Evolutionary conservation across 352 stramenopile species (phyloP), one percentile per base, ranked within the genome.

Genomic region (Pilasporangium apinafurcum): DNA sequence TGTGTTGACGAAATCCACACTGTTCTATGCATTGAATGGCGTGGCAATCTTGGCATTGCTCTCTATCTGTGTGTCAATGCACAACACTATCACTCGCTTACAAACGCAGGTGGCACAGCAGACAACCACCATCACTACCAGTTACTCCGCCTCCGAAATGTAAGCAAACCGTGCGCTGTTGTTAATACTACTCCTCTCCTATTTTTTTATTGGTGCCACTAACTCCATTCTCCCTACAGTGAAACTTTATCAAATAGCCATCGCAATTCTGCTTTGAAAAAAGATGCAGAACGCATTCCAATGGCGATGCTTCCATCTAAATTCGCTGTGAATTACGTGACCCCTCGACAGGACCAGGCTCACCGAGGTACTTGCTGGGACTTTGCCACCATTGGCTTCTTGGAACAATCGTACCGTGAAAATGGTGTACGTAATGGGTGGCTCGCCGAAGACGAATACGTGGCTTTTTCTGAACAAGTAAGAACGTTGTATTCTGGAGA

Each of bases 311-410:
- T 91, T 32, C 78, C 78, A 17, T 86, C 75, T 21, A 91, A 91
- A 57, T 91, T 86, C 37, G 75, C 78, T 0, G 75, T 91, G 20
- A 54, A 86, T 51, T 85, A 80, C 48, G 75, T 91, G 16, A 91
- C 75, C 14, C 78, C 75, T 17, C 75, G 78, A 0, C 65, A 86
- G 50, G 65, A 91, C 37, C 78, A 91, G 48, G 70, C 75, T 38
- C 68, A 80, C 29, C 79, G 79, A 29, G 79, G 79, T 29, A 91
- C 75, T 3, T 91, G 79, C 54, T 91, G 79, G 79, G 79, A 91
- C 53, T 91, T 91, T 39, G 75, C 79, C 2, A 88, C 79, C 6
- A 78, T 91, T 34, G 68, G 68, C 20, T 81, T 88, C 42, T 50
- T 91, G 27, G 79, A 91, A 53, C 72, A 86, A 45, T 87, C 75